Evolutionary conservation across 2,329 filamentous ascomycete species (phyloP).

Genomic region (Phaeosphaeria sp.): DNA sequence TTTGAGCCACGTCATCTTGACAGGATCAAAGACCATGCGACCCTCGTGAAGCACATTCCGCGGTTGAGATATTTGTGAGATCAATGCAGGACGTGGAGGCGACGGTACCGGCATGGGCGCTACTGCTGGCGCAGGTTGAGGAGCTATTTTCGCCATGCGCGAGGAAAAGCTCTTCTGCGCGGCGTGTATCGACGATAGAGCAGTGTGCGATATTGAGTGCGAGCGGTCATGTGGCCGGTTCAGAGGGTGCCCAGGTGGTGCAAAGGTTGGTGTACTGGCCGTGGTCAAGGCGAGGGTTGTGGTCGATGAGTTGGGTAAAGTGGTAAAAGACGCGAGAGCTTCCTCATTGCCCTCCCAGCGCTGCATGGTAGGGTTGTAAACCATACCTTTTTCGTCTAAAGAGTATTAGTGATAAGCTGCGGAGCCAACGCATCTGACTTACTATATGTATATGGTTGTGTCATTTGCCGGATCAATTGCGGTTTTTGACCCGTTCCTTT

Average conservation of each 20-base stretch:
- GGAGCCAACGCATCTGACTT: constrained; percentile 47
- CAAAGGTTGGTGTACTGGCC: constrained; percentile 50
- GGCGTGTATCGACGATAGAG: constrained; percentile 37
- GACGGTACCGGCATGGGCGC: constrained; percentile 56
- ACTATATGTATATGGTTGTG: constrained; percentile 81
- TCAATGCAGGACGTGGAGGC: constrained; percentile 73
- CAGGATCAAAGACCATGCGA: constrained; percentile 98
- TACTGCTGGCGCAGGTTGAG: constrained; percentile 49
- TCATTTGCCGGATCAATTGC: constrained; percentile 86
- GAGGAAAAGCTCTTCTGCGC: constrained; percentile 51
- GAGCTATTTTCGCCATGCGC: constrained; percentile 40
- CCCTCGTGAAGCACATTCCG: constrained; percentile 92
- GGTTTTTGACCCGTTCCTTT: constrained; percentile 71
- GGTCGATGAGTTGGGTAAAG: constrained; percentile 54
- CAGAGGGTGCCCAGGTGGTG: constrained; percentile 37
- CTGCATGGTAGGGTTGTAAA: constrained; percentile 85
- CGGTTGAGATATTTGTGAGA: constrained; percentile 81
- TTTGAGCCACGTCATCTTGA: constrained; percentile 98
- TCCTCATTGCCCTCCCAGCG: constrained; percentile 98
- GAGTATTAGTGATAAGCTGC: constrained; percentile 16
- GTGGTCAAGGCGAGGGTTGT: constrained; percentile 49
- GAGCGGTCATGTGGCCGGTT: constrained; percentile 43
- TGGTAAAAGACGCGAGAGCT: constrained; percentile 74
- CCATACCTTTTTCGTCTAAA: constrained; percentile 90
- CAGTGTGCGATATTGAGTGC: constrained; percentile 52